Base-by-base conservation (phyloP, 116 monocot species). In the Iris pallida region DNA sequence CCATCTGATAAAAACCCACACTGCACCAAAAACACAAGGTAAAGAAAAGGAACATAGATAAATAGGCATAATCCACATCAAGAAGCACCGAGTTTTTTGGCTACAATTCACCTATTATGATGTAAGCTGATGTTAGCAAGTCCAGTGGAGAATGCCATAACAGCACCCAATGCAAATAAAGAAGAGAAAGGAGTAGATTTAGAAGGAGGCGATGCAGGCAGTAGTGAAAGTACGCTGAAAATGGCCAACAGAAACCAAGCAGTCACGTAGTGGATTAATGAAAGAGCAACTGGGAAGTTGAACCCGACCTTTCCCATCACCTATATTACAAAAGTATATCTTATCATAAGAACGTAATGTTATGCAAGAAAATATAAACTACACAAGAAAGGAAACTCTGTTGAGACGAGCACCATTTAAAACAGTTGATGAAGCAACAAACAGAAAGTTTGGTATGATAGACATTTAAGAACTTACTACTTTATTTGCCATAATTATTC, bases 1-100 rank as follows among this genome's bases (percentile, higher is more conserved):
- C 91, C 95, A 95, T 95, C 74, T 91, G 91, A 82, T 95, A 95
- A 66, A 95, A 95, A 20, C 95, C 95, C 11, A 95, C 84, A 74
- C 95, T 95, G 81, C 64, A 88, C 53, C 30, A 30, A 15, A 6
- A 66, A 12, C 9, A 52, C 41, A 52, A 17, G 9, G 41, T 42
- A 5, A 44, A 61, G 1, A 40, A 61, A 43, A 2, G 17, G 61
- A 59, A 59, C 30, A 59, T 4, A 59, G 11, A 42, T 13, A 13
- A 2, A n/a, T 44, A 63, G 8, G 30, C 30, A 30, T 30, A 30
- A 46, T 47, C n/a, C 19, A 47, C 4, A n/a, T 63, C 45, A 19
- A 47, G 18, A 45, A 63, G 18, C 61, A 44, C 5, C n/a, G 5
- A 15, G 14, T 61, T 43, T 15, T 18, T 61, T 6, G 13, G 44